A percentile compares a stretch with the other conserved stretches of the same genome.
These are phyloP conservation scores for Backusella sp. DNA, from an alignment of 192 early-diverging fungal genomes.

Conservation along the genomic window DNA sequence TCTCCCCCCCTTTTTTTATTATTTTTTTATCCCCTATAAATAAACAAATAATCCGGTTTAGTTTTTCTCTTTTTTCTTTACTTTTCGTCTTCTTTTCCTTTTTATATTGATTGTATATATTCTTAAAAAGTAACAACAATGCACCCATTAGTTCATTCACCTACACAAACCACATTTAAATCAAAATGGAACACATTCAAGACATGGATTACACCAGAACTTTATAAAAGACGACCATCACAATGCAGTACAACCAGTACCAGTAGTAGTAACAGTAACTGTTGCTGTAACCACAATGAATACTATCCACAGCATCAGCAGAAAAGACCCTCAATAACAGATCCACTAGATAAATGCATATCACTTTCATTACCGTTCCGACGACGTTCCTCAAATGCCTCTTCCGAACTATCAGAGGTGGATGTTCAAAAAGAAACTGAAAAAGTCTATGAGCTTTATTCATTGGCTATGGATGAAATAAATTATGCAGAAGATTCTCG, in stretches of 20 bases:
- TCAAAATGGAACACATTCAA: slow-evolving; percentile 17
- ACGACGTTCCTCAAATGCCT: slow-evolving; percentile 11
- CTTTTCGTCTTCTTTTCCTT: background rate
- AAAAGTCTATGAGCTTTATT: slow-evolving; percentile 7
- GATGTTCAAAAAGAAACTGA: slow-evolving; percentile 11
- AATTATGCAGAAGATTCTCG: slow-evolving; percentile 44
- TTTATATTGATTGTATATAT: background rate
- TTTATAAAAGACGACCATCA: slow-evolving; percentile 12
- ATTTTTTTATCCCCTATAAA: background rate
- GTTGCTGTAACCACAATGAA: background rate
- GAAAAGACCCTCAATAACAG: background rate
- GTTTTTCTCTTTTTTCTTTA: slow-evolving; percentile 4
- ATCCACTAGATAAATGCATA: background rate
- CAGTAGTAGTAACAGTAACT: background rate
- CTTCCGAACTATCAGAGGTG: background rate
- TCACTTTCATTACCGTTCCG: slow-evolving; percentile 1
- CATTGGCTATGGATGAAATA: slow-evolving; percentile 15
- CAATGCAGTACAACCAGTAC: slow-evolving; percentile 17
- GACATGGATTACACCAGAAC: slow-evolving; percentile 18
- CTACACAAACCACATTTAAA: background rate
- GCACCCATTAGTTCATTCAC: background rate
- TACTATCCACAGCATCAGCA: background rate
- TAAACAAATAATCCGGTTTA: background rate
- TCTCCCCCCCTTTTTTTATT: background rate
- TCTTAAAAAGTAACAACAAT: background rate